These are phyloP conservation scores for Boletus insuetus DNA, from an alignment of 768 basidiomycete genomes.

Conservation along the genomic window DNA sequence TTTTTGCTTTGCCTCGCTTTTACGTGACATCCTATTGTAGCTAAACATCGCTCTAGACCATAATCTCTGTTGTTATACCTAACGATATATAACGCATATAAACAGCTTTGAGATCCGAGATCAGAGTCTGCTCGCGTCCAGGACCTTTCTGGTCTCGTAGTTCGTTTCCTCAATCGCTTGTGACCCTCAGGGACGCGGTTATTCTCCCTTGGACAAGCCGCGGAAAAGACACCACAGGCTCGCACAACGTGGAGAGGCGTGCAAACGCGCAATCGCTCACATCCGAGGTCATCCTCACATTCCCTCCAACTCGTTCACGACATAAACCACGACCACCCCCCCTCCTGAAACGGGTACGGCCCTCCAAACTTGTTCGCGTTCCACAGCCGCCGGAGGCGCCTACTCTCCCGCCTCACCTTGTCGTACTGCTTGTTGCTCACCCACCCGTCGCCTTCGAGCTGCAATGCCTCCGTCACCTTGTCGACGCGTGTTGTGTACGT, in stretches of 20 bases:
- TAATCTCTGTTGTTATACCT: slow-evolving; percentile 10
- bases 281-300: no score
- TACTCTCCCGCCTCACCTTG: not conserved
- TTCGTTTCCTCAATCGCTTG: no score
- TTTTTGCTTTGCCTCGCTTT: not conserved
- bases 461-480: not conserved
- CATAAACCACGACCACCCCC: not conserved
- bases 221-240: no score
- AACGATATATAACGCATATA: not conserved
- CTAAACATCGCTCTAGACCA: slow-evolving; percentile 1
- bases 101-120: no score
- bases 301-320: not conserved
- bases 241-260: no score
- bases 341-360: not conserved
- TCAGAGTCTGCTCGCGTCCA: no score
- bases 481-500: not conserved
- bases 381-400: not conserved
- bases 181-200: no score
- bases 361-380: not conserved
- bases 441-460: not conserved
- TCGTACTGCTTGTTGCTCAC: not conserved
- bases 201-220: no score
- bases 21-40: no score
- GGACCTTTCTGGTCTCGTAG: no score
- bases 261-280: no score